These are phyloP conservation scores for Chamaecrista fasciculata DNA, from an alignment of 306 rosid genomes.

Conservation along the genomic window DNA sequence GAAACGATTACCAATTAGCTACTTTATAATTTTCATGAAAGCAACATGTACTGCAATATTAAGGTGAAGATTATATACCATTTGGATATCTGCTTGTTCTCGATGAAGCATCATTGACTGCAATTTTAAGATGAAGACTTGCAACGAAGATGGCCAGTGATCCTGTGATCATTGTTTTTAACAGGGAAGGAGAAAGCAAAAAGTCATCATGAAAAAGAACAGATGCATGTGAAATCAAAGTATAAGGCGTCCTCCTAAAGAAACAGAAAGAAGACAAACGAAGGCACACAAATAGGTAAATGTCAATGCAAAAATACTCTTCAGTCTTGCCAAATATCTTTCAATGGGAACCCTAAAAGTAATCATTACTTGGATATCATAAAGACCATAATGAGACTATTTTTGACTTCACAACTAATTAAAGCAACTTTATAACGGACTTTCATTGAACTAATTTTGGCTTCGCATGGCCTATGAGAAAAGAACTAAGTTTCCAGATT, in stretches of 20 bases:
- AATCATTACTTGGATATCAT: not conserved
- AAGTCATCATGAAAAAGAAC: conserved; percentile 19
- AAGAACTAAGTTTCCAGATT: not conserved
- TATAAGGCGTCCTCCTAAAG: not conserved
- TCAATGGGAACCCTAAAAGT: conserved; percentile 13
- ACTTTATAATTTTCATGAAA: conserved; percentile 4
- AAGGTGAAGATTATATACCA: conserved; percentile 41
- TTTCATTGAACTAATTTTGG: not conserved
- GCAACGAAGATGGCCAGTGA: conserved; percentile 76
- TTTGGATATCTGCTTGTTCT: conserved; percentile 58
- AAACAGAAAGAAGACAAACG: conserved; percentile 18
- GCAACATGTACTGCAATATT: no score
- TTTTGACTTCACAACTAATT: no score
- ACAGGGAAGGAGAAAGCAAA: no score
- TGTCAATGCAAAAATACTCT: not conserved
- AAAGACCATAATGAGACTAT: not conserved
- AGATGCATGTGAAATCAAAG: conserved; percentile 17
- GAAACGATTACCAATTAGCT: not conserved
- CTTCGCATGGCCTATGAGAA: not conserved
- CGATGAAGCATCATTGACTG: conserved; percentile 63
- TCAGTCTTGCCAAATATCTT: conserved; percentile 4
- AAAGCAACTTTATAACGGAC: not conserved
- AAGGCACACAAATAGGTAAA: not conserved
- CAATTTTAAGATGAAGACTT: conserved; percentile 50
- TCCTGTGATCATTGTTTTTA: conserved; percentile 49